phyloP scores from a whole-genome alignment of 208 protist genomes.

The Leishmania turanica region DNA sequence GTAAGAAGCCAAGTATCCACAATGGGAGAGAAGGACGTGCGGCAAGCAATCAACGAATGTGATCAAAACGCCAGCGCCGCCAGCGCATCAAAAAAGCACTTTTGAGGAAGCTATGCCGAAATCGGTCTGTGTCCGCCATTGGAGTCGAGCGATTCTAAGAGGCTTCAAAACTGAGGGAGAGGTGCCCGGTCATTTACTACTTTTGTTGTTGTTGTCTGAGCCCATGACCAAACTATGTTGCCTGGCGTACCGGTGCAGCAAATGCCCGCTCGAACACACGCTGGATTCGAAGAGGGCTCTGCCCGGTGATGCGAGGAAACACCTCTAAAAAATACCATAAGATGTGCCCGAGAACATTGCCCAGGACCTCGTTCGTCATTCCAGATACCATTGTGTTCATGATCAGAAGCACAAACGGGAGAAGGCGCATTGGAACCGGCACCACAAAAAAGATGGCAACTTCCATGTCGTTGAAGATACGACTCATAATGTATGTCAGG shows the following conservation, averaged over 20 bases:
- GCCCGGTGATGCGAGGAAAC: conserved; percentile 85
- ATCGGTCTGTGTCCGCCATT: background rate
- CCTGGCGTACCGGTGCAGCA: conserved; percentile 1
- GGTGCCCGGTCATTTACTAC: background rate
- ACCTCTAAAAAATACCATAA: conserved; percentile 86
- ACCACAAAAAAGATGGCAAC: conserved; percentile 59
- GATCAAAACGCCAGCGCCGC: background rate
- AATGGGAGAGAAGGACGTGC: background rate
- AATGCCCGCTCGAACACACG: conserved; percentile 34
- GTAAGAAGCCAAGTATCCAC: background rate
- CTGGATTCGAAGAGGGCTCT: conserved; percentile 62
- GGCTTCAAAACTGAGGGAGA: background rate
- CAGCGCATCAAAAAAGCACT: background rate
- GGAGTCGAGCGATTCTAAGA: background rate
- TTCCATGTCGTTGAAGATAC: conserved; percentile 57
- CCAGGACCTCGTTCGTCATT: conserved; percentile 45
- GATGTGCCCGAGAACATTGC: conserved; percentile 65
- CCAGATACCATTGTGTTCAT: conserved; percentile 34
- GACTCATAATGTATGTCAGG: conserved; percentile 78
- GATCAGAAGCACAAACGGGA: conserved; percentile 63
- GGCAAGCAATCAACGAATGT: background rate
- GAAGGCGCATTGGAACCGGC: conserved; percentile 47
- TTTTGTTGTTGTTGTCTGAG: conserved; percentile 1
- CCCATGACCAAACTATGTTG: background rate
- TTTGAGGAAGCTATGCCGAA: background rate